phyloP scores from a whole-genome alignment of 1,284 basidiomycete species.

The Trichosporon asahii region DNA sequence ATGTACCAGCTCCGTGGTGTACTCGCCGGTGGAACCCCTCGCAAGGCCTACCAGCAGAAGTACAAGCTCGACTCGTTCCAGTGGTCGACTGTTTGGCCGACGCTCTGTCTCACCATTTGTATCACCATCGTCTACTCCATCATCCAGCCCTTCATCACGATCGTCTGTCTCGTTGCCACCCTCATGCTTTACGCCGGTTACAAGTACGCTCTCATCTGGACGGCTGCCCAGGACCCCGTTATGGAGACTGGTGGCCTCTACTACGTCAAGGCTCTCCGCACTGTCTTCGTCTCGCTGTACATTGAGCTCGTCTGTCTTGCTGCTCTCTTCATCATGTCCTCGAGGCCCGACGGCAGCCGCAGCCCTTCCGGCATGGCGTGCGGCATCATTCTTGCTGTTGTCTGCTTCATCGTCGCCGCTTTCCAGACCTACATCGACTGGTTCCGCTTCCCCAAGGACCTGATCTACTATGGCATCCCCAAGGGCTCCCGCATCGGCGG shows the following conservation, averaged over 20 bases:
- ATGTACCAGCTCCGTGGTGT: slow-evolving; percentile 82
- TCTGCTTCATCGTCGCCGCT: slow-evolving; percentile 36
- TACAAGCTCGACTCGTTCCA: slow-evolving; percentile 41
- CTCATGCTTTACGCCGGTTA: slow-evolving; percentile 47
- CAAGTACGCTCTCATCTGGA: slow-evolving; percentile 52
- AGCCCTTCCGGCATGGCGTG: slow-evolving; percentile 44
- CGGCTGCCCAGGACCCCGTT: slow-evolving; percentile 47
- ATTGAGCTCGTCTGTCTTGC: slow-evolving; percentile 48
- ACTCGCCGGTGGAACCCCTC: slow-evolving; percentile 84
- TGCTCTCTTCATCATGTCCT: slow-evolving; percentile 50
- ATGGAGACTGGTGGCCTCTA: slow-evolving; percentile 52
- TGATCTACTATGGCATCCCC: slow-evolving; percentile 31
- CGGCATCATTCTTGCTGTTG: slow-evolving; percentile 47
- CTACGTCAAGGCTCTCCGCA: slow-evolving; percentile 51
- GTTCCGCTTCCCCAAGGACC: slow-evolving; percentile 41
- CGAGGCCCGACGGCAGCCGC: slow-evolving; percentile 34
- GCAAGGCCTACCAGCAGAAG: slow-evolving; percentile 53
- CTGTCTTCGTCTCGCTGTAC: slow-evolving; percentile 51
- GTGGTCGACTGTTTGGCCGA: slow-evolving; percentile 46
- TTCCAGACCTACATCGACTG: slow-evolving; percentile 49
- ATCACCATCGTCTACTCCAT: slow-evolving; percentile 51
- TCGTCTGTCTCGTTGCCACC: slow-evolving; percentile 43
- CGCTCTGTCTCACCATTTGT: slow-evolving; percentile 43
- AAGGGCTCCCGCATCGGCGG: not conserved
- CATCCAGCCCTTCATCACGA: slow-evolving; percentile 50